Percentiles rank a stretch among this genome's conserved stretches.
Evolutionary conservation across 2,329 filamentous ascomycete species (phyloP).

Genomic region (Diatrype stigma): DNA sequence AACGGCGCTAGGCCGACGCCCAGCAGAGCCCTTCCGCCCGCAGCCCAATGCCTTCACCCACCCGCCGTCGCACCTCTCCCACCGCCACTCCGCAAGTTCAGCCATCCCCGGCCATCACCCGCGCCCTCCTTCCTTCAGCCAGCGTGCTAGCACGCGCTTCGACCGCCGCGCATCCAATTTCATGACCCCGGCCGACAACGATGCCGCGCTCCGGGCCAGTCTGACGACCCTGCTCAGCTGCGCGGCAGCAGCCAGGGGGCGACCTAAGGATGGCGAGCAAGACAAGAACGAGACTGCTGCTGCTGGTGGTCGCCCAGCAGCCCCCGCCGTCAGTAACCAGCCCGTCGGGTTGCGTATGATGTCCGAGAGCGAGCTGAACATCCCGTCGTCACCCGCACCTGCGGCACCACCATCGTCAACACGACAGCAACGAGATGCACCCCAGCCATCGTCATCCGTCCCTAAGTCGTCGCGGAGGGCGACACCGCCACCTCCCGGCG

Average conservation of each 20-base stretch:
- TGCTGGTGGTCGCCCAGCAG: constrained; percentile 20
- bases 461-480: constrained; percentile 8
- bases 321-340: constrained; percentile 44
- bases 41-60: constrained; percentile 92
- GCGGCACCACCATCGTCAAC: constrained; percentile 18
- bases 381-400: constrained; percentile 21
- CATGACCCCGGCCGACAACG: constrained; percentile 77
- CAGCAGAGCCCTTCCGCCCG: constrained; percentile 66
- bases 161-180: constrained; percentile 53
- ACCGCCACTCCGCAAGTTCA: constrained; percentile 48
- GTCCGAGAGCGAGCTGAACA: constrained; percentile 56
- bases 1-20: constrained; percentile 66
- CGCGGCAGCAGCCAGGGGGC: constrained; percentile 79
- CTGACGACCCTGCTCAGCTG: constrained; percentile 95
- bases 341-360: constrained; percentile 57
- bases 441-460: constrained; percentile 8
- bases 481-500: constrained; percentile 20
- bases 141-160: constrained; percentile 43
- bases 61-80: constrained; percentile 54
- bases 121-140: constrained; percentile 45
- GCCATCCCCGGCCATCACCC: constrained; percentile 45
- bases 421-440: constrained; percentile 10
- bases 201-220: constrained; percentile 86
- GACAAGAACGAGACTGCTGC: constrained; percentile 28
- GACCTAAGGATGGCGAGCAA: constrained; percentile 60